Evolutionary conservation across 495 filamentous ascomycete species (phyloP).

Genomic region (Aspergillus affinis): DNA sequence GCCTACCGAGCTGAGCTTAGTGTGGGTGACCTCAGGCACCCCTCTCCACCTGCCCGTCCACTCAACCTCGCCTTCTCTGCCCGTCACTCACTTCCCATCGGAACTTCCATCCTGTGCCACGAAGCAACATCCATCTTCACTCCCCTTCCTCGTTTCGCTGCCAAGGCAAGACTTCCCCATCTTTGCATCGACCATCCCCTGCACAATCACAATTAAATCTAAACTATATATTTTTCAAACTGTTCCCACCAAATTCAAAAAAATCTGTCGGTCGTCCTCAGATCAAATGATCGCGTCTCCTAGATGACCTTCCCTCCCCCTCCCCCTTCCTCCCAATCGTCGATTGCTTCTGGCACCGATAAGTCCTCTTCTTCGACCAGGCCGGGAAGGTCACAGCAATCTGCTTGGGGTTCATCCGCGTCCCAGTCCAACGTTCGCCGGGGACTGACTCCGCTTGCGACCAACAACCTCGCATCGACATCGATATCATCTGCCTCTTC

Average conservation of each 20-base stretch:
- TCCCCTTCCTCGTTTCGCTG: conserved; percentile 19
- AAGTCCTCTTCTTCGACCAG: conserved; percentile 56
- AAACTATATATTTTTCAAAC: conserved; percentile 19
- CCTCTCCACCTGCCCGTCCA: conserved; percentile 19
- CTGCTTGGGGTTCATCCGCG: conserved; percentile 59
- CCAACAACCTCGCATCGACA: conserved; percentile 49
- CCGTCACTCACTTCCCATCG: conserved; percentile 18
- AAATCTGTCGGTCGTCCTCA: conserved; percentile 46
- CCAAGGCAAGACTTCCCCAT: conserved; percentile 15
- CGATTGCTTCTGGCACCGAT: conserved; percentile 59
- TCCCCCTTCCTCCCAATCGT: conserved; percentile 61
- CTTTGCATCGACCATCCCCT: conserved; percentile 7
- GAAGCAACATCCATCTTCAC: conserved; percentile 28
- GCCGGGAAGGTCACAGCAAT: conserved; percentile 55
- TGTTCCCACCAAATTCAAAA: conserved; percentile 31
- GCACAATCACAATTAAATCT: conserved; percentile 5
- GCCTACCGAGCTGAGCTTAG: conserved; percentile 3
- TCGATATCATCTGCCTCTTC: conserved; percentile 43
- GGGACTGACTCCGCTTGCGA: conserved; percentile 63
- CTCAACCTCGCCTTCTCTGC: conserved; percentile 26
- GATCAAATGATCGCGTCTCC: conserved; percentile 61
- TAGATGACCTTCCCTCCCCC: conserved; percentile 66
- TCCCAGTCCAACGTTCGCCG: conserved; percentile 59
- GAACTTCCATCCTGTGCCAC: conserved; percentile 31
- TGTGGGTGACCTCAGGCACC: conserved; percentile 24